These are phyloP conservation scores for Inga oerstediana DNA, from an alignment of 306 rosid genomes.

Conservation along the genomic window DNA sequence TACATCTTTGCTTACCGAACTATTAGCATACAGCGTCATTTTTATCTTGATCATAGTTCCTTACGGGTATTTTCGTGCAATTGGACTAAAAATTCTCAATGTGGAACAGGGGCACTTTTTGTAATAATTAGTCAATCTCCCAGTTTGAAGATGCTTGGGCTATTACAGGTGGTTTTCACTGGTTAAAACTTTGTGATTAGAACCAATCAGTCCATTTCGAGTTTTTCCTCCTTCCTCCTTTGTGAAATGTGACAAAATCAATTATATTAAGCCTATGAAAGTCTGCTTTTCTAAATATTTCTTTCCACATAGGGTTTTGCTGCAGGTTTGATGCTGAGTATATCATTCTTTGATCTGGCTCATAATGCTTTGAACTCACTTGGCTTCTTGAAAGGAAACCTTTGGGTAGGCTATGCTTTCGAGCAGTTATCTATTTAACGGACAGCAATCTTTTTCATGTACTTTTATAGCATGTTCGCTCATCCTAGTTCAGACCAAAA, in stretches of 20 bases:
- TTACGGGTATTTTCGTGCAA: constrained; percentile 24
- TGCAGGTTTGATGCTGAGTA: constrained; percentile 95
- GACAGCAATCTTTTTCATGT: constrained; percentile 2
- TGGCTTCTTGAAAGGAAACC: constrained; percentile 90
- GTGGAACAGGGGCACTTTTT: constrained; percentile 78
- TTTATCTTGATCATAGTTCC: background rate
- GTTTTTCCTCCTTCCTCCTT: background rate
- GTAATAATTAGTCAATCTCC: constrained; percentile 81
- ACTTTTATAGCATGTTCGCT: background rate
- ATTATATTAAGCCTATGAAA: constrained; percentile 4
- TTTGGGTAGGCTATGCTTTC: constrained; percentile 68
- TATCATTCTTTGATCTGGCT: constrained; percentile 96
- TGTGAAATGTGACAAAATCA: background rate
- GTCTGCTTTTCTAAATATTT: constrained; percentile 17
- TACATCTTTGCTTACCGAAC: constrained; percentile 12
- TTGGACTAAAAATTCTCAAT: constrained; percentile 33
- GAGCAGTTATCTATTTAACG: constrained; percentile 5
- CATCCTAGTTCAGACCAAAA: constrained; percentile 25
- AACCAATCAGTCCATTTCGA: background rate
- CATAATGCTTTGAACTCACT: constrained; percentile 93
- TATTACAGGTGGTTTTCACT: constrained; percentile 65
- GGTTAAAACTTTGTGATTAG: background rate
- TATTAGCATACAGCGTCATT: background rate
- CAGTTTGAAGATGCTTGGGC: constrained; percentile 90
- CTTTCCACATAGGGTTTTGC: constrained; percentile 80